These are phyloP conservation scores for Gonapodya prolifera DNA, from an alignment of 192 early-diverging fungal species.

Conservation along the genomic window DNA sequence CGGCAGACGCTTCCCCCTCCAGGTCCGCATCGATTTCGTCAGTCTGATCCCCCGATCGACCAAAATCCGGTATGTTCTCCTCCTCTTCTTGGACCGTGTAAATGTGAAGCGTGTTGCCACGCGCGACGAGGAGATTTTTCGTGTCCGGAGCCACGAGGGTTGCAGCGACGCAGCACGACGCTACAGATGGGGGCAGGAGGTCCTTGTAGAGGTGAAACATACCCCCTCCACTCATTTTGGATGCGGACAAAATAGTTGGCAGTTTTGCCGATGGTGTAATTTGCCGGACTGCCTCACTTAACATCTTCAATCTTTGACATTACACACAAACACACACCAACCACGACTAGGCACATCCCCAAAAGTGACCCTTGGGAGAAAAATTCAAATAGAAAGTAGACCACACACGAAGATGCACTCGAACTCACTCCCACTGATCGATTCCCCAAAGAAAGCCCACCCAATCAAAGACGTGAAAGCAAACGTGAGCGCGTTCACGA, in stretches of 20 bases:
- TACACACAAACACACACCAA: not conserved
- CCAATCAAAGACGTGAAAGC: not conserved
- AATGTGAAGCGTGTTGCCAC: constrained; percentile 49
- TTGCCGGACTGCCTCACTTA: too few species aligned
- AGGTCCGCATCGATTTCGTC: not conserved
- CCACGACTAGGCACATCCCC: not conserved
- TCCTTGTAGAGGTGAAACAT: constrained; percentile 15
- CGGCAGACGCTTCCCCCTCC: constrained; percentile 10
- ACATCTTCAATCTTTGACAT: not conserved
- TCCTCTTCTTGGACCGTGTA: constrained; percentile 48
- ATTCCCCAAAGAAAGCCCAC: not conserved
- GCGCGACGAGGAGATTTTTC: constrained; percentile 53
- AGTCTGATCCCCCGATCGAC: not conserved
- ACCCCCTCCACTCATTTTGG: not conserved
- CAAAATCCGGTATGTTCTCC: constrained; percentile 5
- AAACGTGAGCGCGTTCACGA: not conserved
- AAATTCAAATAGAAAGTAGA: not conserved
- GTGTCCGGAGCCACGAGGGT: constrained; percentile 44
- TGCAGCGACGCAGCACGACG: constrained; percentile 45
- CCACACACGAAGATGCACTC: not conserved
- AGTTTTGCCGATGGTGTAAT: too few species aligned
- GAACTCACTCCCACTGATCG: not conserved
- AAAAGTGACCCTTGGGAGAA: not conserved
- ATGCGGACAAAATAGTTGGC: too few species aligned
- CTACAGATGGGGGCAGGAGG: constrained; percentile 43